Percentiles rank a stretch among this genome's conserved stretches.
phyloP scores from a whole-genome alignment of 2,329 filamentous ascomycete genomes.

The Xylaria multiplex region DNA sequence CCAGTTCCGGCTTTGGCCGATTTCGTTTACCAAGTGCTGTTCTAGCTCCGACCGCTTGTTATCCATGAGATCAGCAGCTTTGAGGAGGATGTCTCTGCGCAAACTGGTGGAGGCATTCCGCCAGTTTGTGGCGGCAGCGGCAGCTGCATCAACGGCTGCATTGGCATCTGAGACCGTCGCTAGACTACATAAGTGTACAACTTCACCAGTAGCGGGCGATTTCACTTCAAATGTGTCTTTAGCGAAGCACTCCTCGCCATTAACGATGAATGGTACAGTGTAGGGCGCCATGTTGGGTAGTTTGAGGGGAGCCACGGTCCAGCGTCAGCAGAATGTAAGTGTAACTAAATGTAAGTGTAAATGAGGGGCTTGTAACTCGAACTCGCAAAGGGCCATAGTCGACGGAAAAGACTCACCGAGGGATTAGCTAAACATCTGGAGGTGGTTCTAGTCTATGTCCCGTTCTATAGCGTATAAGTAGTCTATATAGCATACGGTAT shows the following conservation, averaged over 20 bases:
- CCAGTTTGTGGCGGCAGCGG: conserved; percentile 33
- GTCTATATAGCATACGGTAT: background rate
- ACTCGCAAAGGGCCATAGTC: background rate
- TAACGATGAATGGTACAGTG: conserved; percentile 56
- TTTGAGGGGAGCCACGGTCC: background rate
- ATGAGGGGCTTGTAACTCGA: conserved; percentile 9
- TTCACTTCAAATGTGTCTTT: conserved; percentile 64
- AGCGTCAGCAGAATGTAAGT: background rate
- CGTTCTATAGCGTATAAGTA: background rate
- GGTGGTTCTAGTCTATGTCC: background rate
- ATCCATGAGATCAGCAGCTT: conserved; percentile 72
- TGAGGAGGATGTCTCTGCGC: conserved; percentile 76
- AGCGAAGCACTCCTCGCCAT: conserved; percentile 57
- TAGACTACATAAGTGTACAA: conserved; percentile 65
- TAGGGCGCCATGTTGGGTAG: conserved; percentile 40
- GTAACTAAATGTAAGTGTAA: too few relatives aligned
- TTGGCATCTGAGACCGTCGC: conserved; percentile 56
- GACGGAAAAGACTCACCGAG: background rate
- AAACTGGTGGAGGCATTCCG: conserved; percentile 57
- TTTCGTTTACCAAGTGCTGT: conserved; percentile 66
- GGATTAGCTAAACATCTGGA: too few relatives aligned
- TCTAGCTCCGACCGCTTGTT: conserved; percentile 64
- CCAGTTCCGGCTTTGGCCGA: conserved; percentile 54
- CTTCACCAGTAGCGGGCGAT: conserved; percentile 62
- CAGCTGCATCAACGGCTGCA: conserved; percentile 36